Evolutionary conservation across 2,329 filamentous ascomycete genomes (phyloP).

Genomic region (Colletotrichum endophyticum): DNA sequence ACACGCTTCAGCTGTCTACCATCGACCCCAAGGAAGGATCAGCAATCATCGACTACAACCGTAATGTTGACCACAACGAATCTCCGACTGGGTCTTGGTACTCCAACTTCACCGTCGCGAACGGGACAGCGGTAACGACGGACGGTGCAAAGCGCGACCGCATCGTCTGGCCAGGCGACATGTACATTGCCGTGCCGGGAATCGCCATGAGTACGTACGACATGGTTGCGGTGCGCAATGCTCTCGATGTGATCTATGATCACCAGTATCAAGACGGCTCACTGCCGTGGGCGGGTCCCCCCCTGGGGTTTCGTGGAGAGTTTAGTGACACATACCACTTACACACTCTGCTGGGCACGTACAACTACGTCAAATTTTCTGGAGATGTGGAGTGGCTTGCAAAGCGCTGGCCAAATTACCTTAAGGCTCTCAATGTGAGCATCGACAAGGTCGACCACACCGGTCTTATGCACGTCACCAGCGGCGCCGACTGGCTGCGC

Average conservation of each 20-base stretch:
- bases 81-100: slow-evolving; percentile 37
- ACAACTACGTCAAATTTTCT: slow-evolving; percentile 54
- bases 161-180: slow-evolving; percentile 63
- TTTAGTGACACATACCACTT: slow-evolving; percentile 62
- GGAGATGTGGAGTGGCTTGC: slow-evolving; percentile 47
- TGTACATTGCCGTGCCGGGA: slow-evolving; percentile 45
- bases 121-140: slow-evolving; percentile 36
- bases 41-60: slow-evolving; percentile 38
- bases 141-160: slow-evolving; percentile 62
- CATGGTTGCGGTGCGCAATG: slow-evolving; percentile 47
- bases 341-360: slow-evolving; percentile 56
- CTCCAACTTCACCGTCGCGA: slow-evolving; percentile 34
- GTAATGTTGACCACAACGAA: slow-evolving; percentile 32
- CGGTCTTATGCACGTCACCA: slow-evolving; percentile 54
- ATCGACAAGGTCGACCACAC: slow-evolving; percentile 34
- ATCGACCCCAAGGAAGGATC: slow-evolving; percentile 37
- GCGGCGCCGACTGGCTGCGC: slow-evolving; percentile 56
- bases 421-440: slow-evolving; percentile 36
- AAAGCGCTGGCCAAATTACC: slow-evolving; percentile 50
- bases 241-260: slow-evolving; percentile 46
- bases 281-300: slow-evolving; percentile 55
- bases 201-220: slow-evolving; percentile 22
- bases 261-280: slow-evolving; percentile 45
- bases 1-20: slow-evolving; percentile 39
- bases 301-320: slow-evolving; percentile 38